Evolutionary conservation across 176 grass and related monocot genomes (phyloP).

Genomic region (Otatea glauca): DNA sequence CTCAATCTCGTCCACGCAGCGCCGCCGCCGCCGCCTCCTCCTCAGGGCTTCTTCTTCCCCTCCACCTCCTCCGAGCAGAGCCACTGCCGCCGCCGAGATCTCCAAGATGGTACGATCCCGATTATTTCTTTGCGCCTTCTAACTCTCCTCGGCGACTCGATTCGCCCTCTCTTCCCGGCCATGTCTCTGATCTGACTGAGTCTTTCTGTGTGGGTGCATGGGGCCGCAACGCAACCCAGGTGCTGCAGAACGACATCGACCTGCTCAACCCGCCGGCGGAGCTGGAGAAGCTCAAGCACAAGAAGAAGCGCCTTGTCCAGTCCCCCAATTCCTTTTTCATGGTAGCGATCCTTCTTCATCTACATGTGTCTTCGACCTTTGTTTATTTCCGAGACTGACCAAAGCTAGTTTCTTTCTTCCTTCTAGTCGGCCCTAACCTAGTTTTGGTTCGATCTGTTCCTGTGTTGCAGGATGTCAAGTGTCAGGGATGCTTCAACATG

Average conservation of each 20-base stretch:
- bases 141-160: background rate
- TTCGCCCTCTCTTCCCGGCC: background rate
- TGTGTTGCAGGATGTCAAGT: conserved; percentile 66
- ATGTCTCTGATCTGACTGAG: conserved; percentile 1
- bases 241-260: conserved; percentile 86
- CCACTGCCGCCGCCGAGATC: background rate
- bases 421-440: background rate
- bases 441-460: background rate
- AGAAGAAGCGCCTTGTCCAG: conserved; percentile 91
- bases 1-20: background rate
- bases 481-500: conserved; percentile 86
- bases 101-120: conserved; percentile 30
- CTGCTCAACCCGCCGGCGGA: conserved; percentile 82
- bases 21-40: background rate
- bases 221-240: conserved; percentile 36
- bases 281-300: conserved; percentile 89
- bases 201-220: background rate
- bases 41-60: background rate
- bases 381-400: background rate
- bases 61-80: background rate
- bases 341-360: conserved; percentile 39
- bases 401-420: background rate
- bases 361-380: background rate
- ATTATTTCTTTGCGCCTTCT: background rate
- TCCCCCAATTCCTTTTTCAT: conserved; percentile 91